Percentiles rank a stretch among this genome's conserved stretches.
Conservation (phyloP, 257 asterid genomes). For the Sherardia arvensis region DNA sequence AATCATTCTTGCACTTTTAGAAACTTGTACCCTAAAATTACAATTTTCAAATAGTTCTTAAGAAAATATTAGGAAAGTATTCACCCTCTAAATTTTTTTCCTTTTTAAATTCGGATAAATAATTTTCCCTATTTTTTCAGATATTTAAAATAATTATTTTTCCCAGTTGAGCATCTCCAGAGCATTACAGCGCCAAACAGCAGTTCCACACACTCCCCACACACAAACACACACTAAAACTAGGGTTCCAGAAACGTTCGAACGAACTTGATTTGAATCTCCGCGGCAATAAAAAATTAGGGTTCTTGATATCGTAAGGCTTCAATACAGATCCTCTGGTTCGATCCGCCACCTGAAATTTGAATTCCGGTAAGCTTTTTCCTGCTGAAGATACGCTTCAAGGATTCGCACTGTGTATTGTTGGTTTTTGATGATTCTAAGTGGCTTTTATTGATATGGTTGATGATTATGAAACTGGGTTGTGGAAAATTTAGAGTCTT, state of each 20-base stretch:
- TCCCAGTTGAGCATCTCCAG: neutral
- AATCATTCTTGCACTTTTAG: too few species aligned
- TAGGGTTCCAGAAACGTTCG: constrained; percentile 11
- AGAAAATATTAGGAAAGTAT: too few species aligned
- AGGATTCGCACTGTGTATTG: neutral
- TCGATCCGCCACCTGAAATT: neutral
- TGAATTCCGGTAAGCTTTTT: constrained; percentile 6
- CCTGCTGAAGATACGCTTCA: neutral
- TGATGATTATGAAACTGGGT: neutral
- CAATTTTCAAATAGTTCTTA: too few species aligned
- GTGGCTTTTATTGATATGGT: neutral
- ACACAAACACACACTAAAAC: neutral
- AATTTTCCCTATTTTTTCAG: too few species aligned
- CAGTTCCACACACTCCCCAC: neutral
- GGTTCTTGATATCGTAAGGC: neutral
- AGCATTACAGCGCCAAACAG: neutral
- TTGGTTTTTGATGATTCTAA: neutral
- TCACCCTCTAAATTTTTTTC: too few species aligned
- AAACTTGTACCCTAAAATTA: too few species aligned
- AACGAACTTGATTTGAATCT: neutral
- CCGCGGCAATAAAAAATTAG: neutral
- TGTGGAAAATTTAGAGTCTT: neutral
- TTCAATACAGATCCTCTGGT: neutral
- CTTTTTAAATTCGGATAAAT: too few species aligned
- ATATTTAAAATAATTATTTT: neutral